A percentile compares a stretch with the other conserved stretches of the same genome.
These are phyloP conservation scores for Rosellinia necatrix DNA, from an alignment of 2,329 filamentous ascomycete genomes.

Conservation along the genomic window DNA sequence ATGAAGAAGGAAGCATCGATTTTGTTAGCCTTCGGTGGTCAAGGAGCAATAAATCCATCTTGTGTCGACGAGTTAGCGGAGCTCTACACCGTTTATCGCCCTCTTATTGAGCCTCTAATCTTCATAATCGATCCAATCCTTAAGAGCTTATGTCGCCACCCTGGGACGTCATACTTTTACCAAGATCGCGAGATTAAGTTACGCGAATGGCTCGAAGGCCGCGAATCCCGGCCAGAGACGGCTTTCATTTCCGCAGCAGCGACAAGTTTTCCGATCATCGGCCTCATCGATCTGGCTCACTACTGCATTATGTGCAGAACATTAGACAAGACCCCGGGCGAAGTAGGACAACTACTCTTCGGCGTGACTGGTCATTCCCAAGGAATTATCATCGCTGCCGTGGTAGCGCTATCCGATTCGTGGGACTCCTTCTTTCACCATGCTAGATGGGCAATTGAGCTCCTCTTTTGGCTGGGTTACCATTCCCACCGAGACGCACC, in stretches of 20 bases:
- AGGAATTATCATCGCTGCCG: slow-evolving; percentile 90
- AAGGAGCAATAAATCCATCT: slow-evolving; percentile 18
- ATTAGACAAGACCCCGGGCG: slow-evolving; percentile 22
- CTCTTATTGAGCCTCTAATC: slow-evolving; percentile 13
- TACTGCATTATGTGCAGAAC: slow-evolving; percentile 24
- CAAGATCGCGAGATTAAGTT: slow-evolving; percentile 20
- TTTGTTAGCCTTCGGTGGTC: slow-evolving; percentile 21
- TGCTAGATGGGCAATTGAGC: slow-evolving; percentile 79
- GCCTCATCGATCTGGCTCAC: slow-evolving; percentile 13
- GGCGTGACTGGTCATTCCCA: slow-evolving; percentile 97
- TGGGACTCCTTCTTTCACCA: slow-evolving; percentile 91
- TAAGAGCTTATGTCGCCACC: slow-evolving; percentile 9
- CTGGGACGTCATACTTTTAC: slow-evolving; percentile 21
- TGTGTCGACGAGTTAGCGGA: slow-evolving; percentile 25
- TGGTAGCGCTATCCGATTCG: slow-evolving; percentile 84
- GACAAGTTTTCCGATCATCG: slow-evolving; percentile 25
- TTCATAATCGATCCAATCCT: slow-evolving; percentile 1
- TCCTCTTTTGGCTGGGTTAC: slow-evolving; percentile 98
- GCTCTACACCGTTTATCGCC: slow-evolving; percentile 22
- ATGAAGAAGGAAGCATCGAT: slow-evolving; percentile 9
- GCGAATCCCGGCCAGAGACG: slow-evolving; percentile 18
- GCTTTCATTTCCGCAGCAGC: slow-evolving; percentile 17
- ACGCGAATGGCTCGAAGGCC: slow-evolving; percentile 8
- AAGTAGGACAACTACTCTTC: slow-evolving; percentile 17
- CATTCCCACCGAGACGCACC: not conserved